Conservation (phyloP, 1,139 yeast genomes). For the Scheffersomyces cryptocercus region DNA sequence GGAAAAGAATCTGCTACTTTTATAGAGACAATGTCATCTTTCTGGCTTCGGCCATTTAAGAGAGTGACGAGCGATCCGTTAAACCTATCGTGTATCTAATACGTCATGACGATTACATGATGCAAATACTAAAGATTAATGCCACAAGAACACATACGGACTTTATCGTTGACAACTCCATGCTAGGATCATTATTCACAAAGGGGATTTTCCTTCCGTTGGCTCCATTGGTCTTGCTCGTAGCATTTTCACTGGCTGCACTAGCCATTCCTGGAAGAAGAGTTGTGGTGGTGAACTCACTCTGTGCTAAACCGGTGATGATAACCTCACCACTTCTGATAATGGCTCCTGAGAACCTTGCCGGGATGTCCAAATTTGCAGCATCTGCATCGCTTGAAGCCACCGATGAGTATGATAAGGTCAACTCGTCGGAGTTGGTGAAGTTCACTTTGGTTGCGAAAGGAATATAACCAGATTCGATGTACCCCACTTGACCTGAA, state of each 20-base stretch:
- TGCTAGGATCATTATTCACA: background rate
- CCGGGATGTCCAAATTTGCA: constrained; percentile 30
- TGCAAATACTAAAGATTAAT: too few species aligned
- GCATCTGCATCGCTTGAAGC: constrained; percentile 10
- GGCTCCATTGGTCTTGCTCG: background rate
- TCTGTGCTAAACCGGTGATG: constrained; percentile 12
- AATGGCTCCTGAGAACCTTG: constrained; percentile 34
- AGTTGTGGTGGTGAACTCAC: constrained; percentile 1
- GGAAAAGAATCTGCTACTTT: too few species aligned
- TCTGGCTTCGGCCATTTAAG: too few species aligned
- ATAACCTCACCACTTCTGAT: constrained; percentile 35
- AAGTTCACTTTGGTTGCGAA: constrained; percentile 41
- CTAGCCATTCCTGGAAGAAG: constrained; percentile 7
- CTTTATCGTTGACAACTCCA: too few species aligned
- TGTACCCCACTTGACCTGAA: constrained; percentile 23
- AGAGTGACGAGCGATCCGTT: too few species aligned
- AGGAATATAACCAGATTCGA: constrained; percentile 49
- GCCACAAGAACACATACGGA: too few species aligned
- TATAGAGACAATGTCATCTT: too few species aligned
- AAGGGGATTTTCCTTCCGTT: background rate
- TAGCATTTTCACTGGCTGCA: constrained; percentile 7
- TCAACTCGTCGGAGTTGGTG: constrained; percentile 22
- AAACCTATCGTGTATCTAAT: too few species aligned
- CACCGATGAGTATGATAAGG: constrained; percentile 24
- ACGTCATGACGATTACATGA: too few species aligned